Evolutionary conservation across 164 flowering plant species (phyloP), one percentile per base, ranked within the genome.

Genomic region (Nelumbo lutea): DNA sequence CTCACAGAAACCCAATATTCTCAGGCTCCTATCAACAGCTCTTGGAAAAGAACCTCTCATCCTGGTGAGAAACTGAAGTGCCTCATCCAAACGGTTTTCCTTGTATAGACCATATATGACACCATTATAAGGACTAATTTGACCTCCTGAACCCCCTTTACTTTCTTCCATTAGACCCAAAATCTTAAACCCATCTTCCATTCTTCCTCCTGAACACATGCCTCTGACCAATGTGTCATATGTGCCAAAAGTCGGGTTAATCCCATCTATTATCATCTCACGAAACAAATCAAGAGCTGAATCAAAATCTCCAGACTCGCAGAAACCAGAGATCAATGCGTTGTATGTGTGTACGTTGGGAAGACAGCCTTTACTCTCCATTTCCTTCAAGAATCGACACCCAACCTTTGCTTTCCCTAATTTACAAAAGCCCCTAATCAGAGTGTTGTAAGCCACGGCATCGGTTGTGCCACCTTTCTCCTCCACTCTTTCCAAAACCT

Each of bases 281-380:
- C 79, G 65, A 47, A 88, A 88, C 73, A 87, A 70, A 60, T 88
- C 89, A 53, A 88, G 77, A 13, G 90, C 95, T 6, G 70, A 75
- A 67, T 90, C 88, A 73, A 90, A 71, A 82, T 80, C 74, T 14
- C 81, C 79, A 38, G 65, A 59, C 2, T 85, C 86, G 68, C 93
- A 86, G 11, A 83, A 88, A 41, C 96, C 96, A 61, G 83, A 57
- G 1, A 90, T 86, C 74, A 95, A 70, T 5, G 63, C 46, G 72
- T 88, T 90, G 68, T 85, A 92, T 5, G 97, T 88, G 53, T 84
- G 86, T 11, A 72, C 80, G 79, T 85, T 88, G 7, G 97, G 92
- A 58, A 95, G 84, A 63, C 88, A 89, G 0, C 96, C 97, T 71
- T 85, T 90, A 2, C 75, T 74, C 81, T 90, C 96, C 98, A 95